Conservation (phyloP, 1,284 basidiomycete species). For the Boletellus dicymbophilus region DNA sequence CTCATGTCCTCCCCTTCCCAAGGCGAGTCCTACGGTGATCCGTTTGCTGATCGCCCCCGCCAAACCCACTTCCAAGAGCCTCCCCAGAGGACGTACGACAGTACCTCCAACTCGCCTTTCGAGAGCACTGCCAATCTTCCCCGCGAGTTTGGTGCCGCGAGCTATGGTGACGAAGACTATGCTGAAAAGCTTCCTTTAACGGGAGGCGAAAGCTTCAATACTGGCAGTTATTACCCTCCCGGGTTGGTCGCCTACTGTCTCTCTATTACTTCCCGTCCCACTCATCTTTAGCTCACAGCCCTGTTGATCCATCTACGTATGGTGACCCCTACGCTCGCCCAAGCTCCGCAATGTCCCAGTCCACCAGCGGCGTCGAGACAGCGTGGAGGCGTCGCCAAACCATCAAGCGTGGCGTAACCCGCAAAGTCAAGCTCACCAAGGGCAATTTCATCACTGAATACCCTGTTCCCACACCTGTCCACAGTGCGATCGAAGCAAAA, state of each 20-base stretch:
- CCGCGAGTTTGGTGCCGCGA: constrained; percentile 48
- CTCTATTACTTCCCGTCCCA: not conserved
- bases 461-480: constrained; percentile 86
- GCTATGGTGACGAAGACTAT: constrained; percentile 64
- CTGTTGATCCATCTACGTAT: constrained; percentile 59
- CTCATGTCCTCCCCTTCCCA: constrained; percentile 51
- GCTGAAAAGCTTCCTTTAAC: constrained; percentile 75
- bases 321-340: constrained; percentile 73
- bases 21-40: constrained; percentile 52
- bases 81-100: constrained; percentile 38
- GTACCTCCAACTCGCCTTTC: constrained; percentile 44
- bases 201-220: constrained; percentile 49
- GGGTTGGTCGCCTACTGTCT: constrained; percentile 43
- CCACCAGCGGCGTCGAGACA: constrained; percentile 66
- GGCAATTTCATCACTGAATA: constrained; percentile 93
- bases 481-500: constrained; percentile 83
- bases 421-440: constrained; percentile 89
- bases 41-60: constrained; percentile 67
- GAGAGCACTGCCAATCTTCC: constrained; percentile 59
- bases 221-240: constrained; percentile 70
- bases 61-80: constrained; percentile 64
- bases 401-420: constrained; percentile 91
- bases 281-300: constrained; percentile 37
- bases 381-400: constrained; percentile 89
- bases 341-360: constrained; percentile 60